Percentiles rank a stretch among this genome's conserved stretches.
Conservation (phyloP, 495 filamentous ascomycete genomes). For the Cenococcum geophilum region DNA sequence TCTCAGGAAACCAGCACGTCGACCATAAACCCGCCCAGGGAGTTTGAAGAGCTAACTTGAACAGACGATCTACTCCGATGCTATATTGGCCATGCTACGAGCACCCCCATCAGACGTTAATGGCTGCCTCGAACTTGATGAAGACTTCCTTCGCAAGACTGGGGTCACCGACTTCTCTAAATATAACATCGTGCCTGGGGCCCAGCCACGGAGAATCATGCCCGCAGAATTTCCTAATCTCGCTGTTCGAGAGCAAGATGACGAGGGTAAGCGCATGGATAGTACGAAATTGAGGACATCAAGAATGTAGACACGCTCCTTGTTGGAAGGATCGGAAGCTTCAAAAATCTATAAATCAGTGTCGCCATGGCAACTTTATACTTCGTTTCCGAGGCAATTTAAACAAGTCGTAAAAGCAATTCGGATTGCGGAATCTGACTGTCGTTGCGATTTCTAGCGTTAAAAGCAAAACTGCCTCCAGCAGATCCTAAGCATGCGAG, state of each 20-base stretch:
- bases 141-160: conserved; percentile 69
- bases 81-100: conserved; percentile 65
- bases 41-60: too few relatives aligned
- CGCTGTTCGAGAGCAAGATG: conserved; percentile 71
- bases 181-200: conserved; percentile 63
- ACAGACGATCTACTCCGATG: conserved; percentile 67
- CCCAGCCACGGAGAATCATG: conserved; percentile 70
- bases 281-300: conserved; percentile 44
- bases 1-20: conserved; percentile 51
- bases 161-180: conserved; percentile 66
- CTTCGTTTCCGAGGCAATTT: not conserved
- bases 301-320: conserved; percentile 32
- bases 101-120: conserved; percentile 59
- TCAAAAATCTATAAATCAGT: not conserved
- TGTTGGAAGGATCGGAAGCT: not conserved
- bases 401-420: not conserved
- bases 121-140: conserved; percentile 67
- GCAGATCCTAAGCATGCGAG: too few relatives aligned
- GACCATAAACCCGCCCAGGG: too few relatives aligned
- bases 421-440: not conserved
- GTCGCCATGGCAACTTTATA: not conserved
- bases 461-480: not conserved
- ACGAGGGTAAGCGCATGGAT: conserved; percentile 70
- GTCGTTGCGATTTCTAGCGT: not conserved
- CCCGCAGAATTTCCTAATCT: conserved; percentile 63